phyloP scores from a whole-genome alignment of 805 yeast species.

The Ogataea saltuana region DNA sequence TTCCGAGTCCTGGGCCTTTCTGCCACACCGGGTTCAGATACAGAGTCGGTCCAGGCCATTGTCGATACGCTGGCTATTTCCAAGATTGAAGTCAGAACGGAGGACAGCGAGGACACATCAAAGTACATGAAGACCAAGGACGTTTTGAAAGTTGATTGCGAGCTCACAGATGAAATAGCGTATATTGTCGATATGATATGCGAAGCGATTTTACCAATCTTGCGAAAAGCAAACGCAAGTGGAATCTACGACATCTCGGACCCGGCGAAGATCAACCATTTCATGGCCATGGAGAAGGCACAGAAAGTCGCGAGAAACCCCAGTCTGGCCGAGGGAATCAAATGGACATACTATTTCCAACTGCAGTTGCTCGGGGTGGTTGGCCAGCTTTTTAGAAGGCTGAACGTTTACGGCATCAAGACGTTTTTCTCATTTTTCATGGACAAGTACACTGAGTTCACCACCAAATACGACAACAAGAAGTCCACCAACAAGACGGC shows the following conservation, averaged over 20 bases:
- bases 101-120: conserved; percentile 75
- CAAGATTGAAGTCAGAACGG: conserved; percentile 81
- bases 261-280: conserved; percentile 68
- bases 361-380: conserved; percentile 64
- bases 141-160: conserved; percentile 60
- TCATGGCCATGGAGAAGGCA: conserved; percentile 68
- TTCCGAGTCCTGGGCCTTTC: conserved; percentile 83
- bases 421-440: conserved; percentile 70
- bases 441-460: conserved; percentile 58
- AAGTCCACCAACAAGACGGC: conserved; percentile 67
- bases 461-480: conserved; percentile 52
- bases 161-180: conserved; percentile 52
- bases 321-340: conserved; percentile 61
- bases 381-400: conserved; percentile 67
- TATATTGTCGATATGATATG: conserved; percentile 56
- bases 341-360: conserved; percentile 69
- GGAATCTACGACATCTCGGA: conserved; percentile 65
- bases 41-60: conserved; percentile 86
- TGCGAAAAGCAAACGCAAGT: conserved; percentile 62
- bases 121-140: conserved; percentile 73
- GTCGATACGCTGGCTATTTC: conserved; percentile 74
- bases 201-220: conserved; percentile 65
- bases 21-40: conserved; percentile 92
- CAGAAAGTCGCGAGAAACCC: conserved; percentile 56
- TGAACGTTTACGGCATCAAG: conserved; percentile 79